Evolutionary conservation across 768 basidiomycete genomes (phyloP).

Genomic region (Pilatotrama ljubarskyi): DNA sequence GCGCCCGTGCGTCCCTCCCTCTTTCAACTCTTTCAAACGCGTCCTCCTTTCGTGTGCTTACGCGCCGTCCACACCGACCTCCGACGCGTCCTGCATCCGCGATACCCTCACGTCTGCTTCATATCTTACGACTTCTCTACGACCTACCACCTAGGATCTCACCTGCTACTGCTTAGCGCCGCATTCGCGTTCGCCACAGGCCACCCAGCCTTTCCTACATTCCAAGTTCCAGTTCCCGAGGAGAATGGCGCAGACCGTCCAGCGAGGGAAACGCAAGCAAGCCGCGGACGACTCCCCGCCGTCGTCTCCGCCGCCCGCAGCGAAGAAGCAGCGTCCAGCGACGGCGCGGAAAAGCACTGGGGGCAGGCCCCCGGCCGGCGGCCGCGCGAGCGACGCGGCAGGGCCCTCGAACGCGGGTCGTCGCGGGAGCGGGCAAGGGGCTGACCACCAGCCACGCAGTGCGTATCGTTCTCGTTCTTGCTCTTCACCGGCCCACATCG

Average conservation of each 20-base stretch:
- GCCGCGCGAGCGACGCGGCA: constrained; percentile 22
- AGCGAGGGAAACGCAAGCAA: constrained; percentile 50
- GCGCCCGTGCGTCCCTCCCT: background rate
- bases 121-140: background rate
- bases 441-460: constrained; percentile 12
- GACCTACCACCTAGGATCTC: background rate
- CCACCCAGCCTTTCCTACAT: background rate
- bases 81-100: constrained; percentile 5
- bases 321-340: constrained; percentile 50
- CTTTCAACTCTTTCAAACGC: constrained; percentile 4
- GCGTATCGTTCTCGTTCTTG: background rate
- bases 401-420: constrained; percentile 20
- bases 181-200: constrained; percentile 2
- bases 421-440: constrained; percentile 19
- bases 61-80: background rate
- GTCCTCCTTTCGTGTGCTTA: background rate
- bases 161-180: background rate
- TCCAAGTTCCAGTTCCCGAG: background rate
- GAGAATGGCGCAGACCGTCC: constrained; percentile 70
- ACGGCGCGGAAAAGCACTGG: constrained; percentile 90
- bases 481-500: background rate
- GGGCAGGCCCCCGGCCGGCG: constrained; percentile 51
- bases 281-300: constrained; percentile 40
- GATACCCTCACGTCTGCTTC: constrained; percentile 9
- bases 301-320: constrained; percentile 42